A percentile compares a stretch with the other conserved stretches of the same genome.
Conservation (phyloP, 2,329 filamentous ascomycete species). For the Pestalotiopsis sp. region DNA sequence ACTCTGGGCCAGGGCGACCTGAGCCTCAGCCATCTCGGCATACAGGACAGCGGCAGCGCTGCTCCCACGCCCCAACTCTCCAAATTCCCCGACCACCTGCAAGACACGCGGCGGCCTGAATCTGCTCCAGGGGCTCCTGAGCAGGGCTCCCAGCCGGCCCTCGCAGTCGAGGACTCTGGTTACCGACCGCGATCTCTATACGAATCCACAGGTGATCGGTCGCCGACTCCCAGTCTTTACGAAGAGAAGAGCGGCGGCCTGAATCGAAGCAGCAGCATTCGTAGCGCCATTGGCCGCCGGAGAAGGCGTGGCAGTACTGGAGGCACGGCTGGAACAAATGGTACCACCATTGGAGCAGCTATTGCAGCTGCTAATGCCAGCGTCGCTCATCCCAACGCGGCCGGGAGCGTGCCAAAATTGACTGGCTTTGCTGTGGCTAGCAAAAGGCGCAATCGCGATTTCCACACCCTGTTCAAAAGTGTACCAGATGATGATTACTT, state of each 20-base stretch:
- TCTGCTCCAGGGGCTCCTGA: conserved; percentile 56
- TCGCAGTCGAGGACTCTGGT: conserved; percentile 37
- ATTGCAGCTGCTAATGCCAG: conserved; percentile 72
- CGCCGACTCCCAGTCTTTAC: conserved; percentile 67
- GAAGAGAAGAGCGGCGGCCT: conserved; percentile 61
- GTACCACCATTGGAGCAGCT: conserved; percentile 71
- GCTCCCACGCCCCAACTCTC: conserved; percentile 59
- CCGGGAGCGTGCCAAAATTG: conserved; percentile 69
- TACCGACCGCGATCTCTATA: conserved; percentile 52
- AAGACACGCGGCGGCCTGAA: conserved; percentile 57
- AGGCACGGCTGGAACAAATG: conserved; percentile 58
- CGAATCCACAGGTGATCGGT: conserved; percentile 59
- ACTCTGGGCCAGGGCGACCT: conserved; percentile 89
- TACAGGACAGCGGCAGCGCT: conserved; percentile 61
- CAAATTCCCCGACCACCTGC: conserved; percentile 50
- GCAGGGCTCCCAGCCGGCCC: conserved; percentile 30
- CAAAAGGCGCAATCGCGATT: conserved; percentile 94
- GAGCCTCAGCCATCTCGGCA: conserved; percentile 85
- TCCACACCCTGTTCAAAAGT: conserved; percentile 90
- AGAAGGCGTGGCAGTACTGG: conserved; percentile 84
- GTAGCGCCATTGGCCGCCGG: conserved; percentile 62
- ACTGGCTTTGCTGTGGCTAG: conserved; percentile 96
- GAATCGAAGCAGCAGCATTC: conserved; percentile 68
- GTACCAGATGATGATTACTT: conserved; percentile 97
- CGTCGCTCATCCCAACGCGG: conserved; percentile 64